Evolutionary conservation across 495 filamentous ascomycete species (phyloP).

Genomic region (Melanomma pulvis-pyrius): DNA sequence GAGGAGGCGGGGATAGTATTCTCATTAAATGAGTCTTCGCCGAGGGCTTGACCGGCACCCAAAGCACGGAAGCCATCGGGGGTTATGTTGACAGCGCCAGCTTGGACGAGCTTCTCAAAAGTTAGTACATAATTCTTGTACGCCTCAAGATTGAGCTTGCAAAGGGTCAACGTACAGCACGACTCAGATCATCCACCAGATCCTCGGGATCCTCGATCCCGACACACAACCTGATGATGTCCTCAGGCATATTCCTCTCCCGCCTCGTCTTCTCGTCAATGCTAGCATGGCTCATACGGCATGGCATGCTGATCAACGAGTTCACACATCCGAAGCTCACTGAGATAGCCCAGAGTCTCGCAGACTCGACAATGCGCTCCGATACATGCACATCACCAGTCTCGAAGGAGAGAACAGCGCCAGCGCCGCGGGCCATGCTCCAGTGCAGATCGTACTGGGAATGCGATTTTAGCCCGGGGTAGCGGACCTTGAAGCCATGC

Average conservation of each 20-base stretch:
- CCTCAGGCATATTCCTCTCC: constrained; percentile 91
- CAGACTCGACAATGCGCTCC: constrained; percentile 91
- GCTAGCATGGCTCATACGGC: constrained; percentile 98
- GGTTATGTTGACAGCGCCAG: constrained; percentile 84
- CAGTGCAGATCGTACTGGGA: constrained; percentile 95
- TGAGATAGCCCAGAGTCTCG: constrained; percentile 88
- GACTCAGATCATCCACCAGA: constrained; percentile 86
- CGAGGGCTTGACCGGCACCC: constrained; percentile 10
- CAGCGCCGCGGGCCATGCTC: constrained; percentile 90
- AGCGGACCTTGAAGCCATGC: constrained; percentile 91
- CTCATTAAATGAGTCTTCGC: constrained; percentile 1
- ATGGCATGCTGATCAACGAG: constrained; percentile 98
- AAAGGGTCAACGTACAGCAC: constrained; percentile 73
- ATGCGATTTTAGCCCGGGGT: constrained; percentile 89
- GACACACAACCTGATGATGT: constrained; percentile 92
- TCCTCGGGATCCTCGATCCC: constrained; percentile 95
- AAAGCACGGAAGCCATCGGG: constrained; percentile 60
- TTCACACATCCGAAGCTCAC: constrained; percentile 99
- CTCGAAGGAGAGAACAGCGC: constrained; percentile 93
- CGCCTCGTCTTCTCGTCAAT: constrained; percentile 91
- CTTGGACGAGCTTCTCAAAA: constrained; percentile 75
- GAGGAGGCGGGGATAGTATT: neutral
- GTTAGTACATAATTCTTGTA: constrained; percentile 3
- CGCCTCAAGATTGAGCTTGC: constrained; percentile 6
- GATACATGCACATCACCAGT: constrained; percentile 80